Conservation (phyloP, 2,329 filamentous ascomycete species). For the Colletotrichum endophyticum region DNA sequence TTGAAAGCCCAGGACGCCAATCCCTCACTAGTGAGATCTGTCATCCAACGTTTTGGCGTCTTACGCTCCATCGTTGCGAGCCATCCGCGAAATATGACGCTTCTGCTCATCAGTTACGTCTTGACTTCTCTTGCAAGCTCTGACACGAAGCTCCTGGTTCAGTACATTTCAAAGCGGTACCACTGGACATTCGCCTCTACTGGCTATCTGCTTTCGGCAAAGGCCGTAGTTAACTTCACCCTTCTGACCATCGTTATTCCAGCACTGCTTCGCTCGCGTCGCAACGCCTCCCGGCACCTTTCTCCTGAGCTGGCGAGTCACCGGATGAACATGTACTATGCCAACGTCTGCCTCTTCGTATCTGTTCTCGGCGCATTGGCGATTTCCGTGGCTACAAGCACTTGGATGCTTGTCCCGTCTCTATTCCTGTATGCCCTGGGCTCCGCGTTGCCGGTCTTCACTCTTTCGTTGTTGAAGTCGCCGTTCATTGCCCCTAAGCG, state of each 20-base stretch:
- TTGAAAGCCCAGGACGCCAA: conserved; percentile 37
- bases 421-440: conserved; percentile 53
- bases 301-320: conserved; percentile 29
- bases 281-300: not conserved
- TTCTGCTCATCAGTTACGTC: conserved; percentile 49
- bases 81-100: conserved; percentile 44
- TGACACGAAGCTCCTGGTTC: conserved; percentile 54
- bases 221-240: conserved; percentile 53
- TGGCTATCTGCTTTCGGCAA: conserved; percentile 52
- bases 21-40: conserved; percentile 4
- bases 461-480: conserved; percentile 52
- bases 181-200: conserved; percentile 50
- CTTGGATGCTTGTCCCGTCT: conserved; percentile 46
- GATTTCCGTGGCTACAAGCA: conserved; percentile 42
- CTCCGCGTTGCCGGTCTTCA: conserved; percentile 54
- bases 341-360: conserved; percentile 39
- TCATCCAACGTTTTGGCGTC: conserved; percentile 24
- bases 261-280: conserved; percentile 31
- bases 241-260: conserved; percentile 48
- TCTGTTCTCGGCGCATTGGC: conserved; percentile 41
- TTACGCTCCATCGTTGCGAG: conserved; percentile 37
- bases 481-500: conserved; percentile 33
- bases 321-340: conserved; percentile 35
- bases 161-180: conserved; percentile 56
- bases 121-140: conserved; percentile 54